A percentile compares a stretch with the other conserved stretches of the same genome.
Evolutionary conservation across 306 rosid species (phyloP).

Genomic region (Prunus mongolica): DNA sequence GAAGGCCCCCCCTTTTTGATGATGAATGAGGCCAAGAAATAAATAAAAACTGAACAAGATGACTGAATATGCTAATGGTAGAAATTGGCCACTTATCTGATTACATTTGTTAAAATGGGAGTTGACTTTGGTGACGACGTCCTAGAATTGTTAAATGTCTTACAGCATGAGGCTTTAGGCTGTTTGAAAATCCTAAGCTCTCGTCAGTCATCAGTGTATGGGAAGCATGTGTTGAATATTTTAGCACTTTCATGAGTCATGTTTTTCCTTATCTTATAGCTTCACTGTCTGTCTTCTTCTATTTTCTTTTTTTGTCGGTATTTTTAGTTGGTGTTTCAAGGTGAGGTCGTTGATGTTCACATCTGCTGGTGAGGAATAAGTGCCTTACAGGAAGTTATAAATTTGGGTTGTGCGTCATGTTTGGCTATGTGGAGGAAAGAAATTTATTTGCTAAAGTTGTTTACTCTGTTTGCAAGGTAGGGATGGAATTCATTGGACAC

Average conservation of each 20-base stretch:
- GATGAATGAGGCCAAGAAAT: too few species aligned
- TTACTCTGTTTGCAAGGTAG: conserved; percentile 33
- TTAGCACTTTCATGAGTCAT: not conserved
- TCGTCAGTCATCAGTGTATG: not conserved
- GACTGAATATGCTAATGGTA: not conserved
- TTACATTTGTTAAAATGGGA: not conserved
- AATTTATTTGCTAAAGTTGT: not conserved
- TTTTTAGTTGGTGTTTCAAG: not conserved
- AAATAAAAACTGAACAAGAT: not conserved
- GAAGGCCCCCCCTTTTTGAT: too few species aligned
- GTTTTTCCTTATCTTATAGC: not conserved
- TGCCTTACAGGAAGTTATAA: not conserved
- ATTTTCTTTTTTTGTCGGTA: not conserved
- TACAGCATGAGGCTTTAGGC: not conserved
- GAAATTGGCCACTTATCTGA: not conserved
- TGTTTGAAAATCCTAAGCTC: not conserved
- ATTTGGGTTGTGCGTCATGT: not conserved
- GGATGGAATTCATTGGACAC: conserved; percentile 86
- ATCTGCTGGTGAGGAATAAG: not conserved
- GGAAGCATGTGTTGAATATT: not conserved
- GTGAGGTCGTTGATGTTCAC: not conserved
- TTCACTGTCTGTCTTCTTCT: not conserved
- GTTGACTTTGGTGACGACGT: not conserved
- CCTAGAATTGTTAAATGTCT: not conserved
- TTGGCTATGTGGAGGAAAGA: not conserved